These are phyloP conservation scores for Fusarium pseudonygamai DNA, from an alignment of 2,329 filamentous ascomycete genomes.

Conservation along the genomic window DNA sequence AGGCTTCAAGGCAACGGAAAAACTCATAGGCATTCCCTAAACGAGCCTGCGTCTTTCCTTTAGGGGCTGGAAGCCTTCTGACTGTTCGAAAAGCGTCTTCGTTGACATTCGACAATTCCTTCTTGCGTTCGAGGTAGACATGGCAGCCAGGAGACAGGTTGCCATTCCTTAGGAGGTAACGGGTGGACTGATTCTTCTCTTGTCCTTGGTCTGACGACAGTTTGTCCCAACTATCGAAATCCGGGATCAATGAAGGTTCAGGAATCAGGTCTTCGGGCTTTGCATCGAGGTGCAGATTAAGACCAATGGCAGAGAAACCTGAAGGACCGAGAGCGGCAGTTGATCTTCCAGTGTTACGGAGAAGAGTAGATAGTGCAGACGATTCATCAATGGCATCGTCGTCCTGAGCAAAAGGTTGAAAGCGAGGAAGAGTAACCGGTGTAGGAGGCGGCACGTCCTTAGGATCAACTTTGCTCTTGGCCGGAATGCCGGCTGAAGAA, in stretches of 20 bases:
- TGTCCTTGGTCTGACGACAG: conserved; percentile 60
- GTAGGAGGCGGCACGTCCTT: conserved; percentile 67
- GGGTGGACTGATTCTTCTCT: conserved; percentile 59
- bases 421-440: conserved; percentile 61
- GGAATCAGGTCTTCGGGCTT: conserved; percentile 62
- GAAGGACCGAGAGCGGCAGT: conserved; percentile 48
- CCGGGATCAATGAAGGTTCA: conserved; percentile 61
- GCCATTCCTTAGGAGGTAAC: conserved; percentile 61
- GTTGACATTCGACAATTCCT: conserved; percentile 66
- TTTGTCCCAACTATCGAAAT: conserved; percentile 62
- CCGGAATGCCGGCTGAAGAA: conserved; percentile 42
- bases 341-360: conserved; percentile 65
- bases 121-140: conserved; percentile 66
- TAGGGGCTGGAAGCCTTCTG: conserved; percentile 63
- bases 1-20: conserved; percentile 68
- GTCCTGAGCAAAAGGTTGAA: conserved; percentile 51
- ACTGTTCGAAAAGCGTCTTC: conserved; percentile 69
- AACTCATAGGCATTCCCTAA: conserved; percentile 74
- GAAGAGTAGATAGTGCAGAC: conserved; percentile 57
- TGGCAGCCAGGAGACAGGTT: conserved; percentile 65
- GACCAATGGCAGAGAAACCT: conserved; percentile 66
- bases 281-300: conserved; percentile 63
- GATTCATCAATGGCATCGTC: conserved; percentile 43
- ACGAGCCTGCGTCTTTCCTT: conserved; percentile 63
- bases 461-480: conserved; percentile 50